phyloP scores from a whole-genome alignment of 495 filamentous ascomycete species.

The Chaetomium cochliodes region DNA sequence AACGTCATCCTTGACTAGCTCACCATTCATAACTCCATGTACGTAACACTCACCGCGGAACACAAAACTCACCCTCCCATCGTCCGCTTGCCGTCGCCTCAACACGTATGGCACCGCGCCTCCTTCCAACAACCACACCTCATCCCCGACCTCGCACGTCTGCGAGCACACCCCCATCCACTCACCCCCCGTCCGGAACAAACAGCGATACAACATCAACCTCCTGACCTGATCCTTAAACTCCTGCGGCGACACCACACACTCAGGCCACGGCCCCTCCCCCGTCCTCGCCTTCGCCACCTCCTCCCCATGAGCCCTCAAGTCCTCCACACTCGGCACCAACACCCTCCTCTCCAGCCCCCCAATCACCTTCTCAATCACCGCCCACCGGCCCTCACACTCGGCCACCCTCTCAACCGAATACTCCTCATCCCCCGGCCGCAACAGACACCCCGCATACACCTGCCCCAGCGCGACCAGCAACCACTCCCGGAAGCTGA shows the following conservation, averaged over 20 bases:
- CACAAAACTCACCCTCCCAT: background rate
- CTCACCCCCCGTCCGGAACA: slow-evolving; percentile 11
- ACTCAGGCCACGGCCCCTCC: slow-evolving; percentile 16
- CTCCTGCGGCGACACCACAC: slow-evolving; percentile 1
- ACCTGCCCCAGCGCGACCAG: slow-evolving; percentile 15
- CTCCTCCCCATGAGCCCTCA: background rate
- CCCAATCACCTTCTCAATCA: background rate
- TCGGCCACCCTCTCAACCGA: background rate
- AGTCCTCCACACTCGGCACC: slow-evolving; percentile 11
- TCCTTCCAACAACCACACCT: slow-evolving; percentile 21
- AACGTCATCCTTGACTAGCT: background rate
- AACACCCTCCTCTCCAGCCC: background rate
- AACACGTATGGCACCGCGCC: slow-evolving; percentile 21
- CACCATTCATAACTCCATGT: slow-evolving; percentile 16
- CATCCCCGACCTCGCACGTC: slow-evolving; percentile 12
- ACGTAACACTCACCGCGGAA: slow-evolving; percentile 20
- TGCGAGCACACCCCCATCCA: slow-evolving; percentile 18
- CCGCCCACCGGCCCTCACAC: background rate
- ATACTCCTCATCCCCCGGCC: slow-evolving; percentile 7
- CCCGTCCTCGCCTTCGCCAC: slow-evolving; percentile 10
- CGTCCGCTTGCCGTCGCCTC: background rate
- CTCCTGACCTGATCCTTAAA: slow-evolving; percentile 19
- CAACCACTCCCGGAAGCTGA: slow-evolving; percentile 9
- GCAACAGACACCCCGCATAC: slow-evolving; percentile 4
- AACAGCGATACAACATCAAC: slow-evolving; percentile 13